phyloP scores from a whole-genome alignment of 495 filamentous ascomycete genomes.

The Penicillium daleae region DNA sequence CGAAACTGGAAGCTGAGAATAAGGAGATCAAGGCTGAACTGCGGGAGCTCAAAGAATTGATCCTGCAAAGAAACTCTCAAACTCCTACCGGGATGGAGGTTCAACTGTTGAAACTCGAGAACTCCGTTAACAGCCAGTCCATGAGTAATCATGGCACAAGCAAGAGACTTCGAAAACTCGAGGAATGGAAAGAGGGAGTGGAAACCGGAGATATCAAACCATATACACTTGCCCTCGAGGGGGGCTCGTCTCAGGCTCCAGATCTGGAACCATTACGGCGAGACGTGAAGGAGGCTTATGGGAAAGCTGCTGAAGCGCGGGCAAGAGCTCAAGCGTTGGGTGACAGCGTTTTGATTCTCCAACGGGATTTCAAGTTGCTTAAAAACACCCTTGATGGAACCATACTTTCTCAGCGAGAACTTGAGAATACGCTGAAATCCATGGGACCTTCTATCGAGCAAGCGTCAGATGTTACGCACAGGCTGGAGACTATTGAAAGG shows the following conservation, averaged over 20 bases:
- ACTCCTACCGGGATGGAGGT: background rate
- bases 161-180: background rate
- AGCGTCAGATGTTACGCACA: background rate
- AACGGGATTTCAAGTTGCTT: background rate
- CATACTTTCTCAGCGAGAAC: background rate
- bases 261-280: conserved; percentile 1
- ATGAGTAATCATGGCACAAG: conserved; percentile 1
- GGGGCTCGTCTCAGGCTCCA: background rate
- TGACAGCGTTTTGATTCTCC: background rate
- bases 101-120: background rate
- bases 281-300: background rate
- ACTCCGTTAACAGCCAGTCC: conserved; percentile 1
- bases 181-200: conserved; percentile 6
- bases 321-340: background rate
- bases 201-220: background rate
- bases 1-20: conserved; percentile 1
- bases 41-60: background rate
- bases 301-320: background rate
- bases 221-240: background rate
- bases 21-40: background rate
- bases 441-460: background rate
- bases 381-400: background rate
- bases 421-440: background rate
- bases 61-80: background rate
- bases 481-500: background rate